phyloP scores from a whole-genome alignment of 306 rosid species.

The Carpinus viminea region DNA sequence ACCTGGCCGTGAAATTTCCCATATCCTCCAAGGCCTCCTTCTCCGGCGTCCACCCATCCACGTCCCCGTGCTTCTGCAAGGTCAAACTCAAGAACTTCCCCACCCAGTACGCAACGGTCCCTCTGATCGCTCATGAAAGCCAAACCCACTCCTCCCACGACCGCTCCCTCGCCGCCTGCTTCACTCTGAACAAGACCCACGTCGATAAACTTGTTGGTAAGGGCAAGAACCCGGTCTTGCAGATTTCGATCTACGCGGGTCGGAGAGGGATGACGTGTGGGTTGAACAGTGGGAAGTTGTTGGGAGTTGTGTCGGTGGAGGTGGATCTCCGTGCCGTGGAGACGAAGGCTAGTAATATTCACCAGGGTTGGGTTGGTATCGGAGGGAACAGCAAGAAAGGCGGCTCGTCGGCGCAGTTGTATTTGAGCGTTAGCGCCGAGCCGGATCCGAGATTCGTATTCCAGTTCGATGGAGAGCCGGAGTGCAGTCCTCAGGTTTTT shows the following conservation, averaged over 20 bases:
- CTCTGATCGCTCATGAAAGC: slow-evolving; percentile 44
- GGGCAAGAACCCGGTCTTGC: slow-evolving; percentile 40
- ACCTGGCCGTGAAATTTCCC: slow-evolving; percentile 73
- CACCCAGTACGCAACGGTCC: slow-evolving; percentile 55
- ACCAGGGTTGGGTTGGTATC: slow-evolving; percentile 56
- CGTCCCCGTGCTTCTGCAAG: slow-evolving; percentile 74
- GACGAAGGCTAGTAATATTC: slow-evolving; percentile 36
- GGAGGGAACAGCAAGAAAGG: slow-evolving; percentile 49
- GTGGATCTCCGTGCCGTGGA: slow-evolving; percentile 44
- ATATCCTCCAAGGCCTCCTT: slow-evolving; percentile 67
- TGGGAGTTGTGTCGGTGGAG: slow-evolving; percentile 52
- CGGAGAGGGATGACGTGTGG: slow-evolving; percentile 61
- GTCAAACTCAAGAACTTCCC: slow-evolving; percentile 62
- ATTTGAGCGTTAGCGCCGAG: slow-evolving; percentile 60
- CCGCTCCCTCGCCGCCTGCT: slow-evolving; percentile 55
- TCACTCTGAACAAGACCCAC: slow-evolving; percentile 60
- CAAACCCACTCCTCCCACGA: slow-evolving; percentile 38
- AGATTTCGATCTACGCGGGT: slow-evolving; percentile 61
- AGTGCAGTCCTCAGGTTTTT: slow-evolving; percentile 72
- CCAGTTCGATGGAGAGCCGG: slow-evolving; percentile 77
- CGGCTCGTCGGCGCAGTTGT: slow-evolving; percentile 58
- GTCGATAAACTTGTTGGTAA: slow-evolving; percentile 43
- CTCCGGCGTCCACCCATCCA: slow-evolving; percentile 70
- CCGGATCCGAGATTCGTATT: slow-evolving; percentile 76
- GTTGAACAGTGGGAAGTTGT: slow-evolving; percentile 49